A percentile compares a stretch with the other conserved stretches of the same genome.
Conservation (phyloP, 2,329 filamentous ascomycete species). For the Talaromyces sp. region DNA sequence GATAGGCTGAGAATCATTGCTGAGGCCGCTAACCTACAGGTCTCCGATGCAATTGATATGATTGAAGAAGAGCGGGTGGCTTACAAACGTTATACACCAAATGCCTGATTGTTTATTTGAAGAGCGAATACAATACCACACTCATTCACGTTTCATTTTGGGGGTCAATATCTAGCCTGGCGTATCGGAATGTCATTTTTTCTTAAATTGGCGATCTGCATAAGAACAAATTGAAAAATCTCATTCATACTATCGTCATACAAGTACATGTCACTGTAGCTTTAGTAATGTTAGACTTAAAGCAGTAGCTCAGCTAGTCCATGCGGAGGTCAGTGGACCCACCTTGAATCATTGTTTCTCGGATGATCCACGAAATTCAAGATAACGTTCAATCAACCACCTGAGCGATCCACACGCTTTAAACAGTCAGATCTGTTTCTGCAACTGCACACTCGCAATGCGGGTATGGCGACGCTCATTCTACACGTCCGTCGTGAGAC, state of each 20-base stretch:
- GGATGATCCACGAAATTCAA: not conserved
- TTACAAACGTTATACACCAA: conserved; percentile 31
- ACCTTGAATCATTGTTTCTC: conserved; percentile 3
- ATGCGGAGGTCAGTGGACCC: not conserved
- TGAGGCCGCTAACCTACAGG: conserved; percentile 40
- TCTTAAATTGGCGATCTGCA: not conserved
- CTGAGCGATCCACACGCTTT: no score
- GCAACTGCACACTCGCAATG: conserved; percentile 26
- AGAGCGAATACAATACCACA: conserved; percentile 1
- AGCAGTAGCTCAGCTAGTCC: not conserved
- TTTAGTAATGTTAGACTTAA: no score
- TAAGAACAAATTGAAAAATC: not conserved
- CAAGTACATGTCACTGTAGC: no score
- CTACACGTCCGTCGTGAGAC: conserved; percentile 32
- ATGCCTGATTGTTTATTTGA: conserved; percentile 16
- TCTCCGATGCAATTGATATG: conserved; percentile 49
- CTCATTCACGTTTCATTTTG: conserved; percentile 3
- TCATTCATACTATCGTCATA: not conserved
- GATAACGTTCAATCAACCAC: not conserved
- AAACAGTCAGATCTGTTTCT: no score
- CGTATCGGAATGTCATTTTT: not conserved
- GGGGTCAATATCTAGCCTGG: not conserved
- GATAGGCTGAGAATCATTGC: conserved; percentile 45
- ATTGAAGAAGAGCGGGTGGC: conserved; percentile 48
- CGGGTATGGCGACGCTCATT: conserved; percentile 40